Conservation (phyloP, 2,329 filamentous ascomycete species). For the Ascochyta viciae-villosae region DNA sequence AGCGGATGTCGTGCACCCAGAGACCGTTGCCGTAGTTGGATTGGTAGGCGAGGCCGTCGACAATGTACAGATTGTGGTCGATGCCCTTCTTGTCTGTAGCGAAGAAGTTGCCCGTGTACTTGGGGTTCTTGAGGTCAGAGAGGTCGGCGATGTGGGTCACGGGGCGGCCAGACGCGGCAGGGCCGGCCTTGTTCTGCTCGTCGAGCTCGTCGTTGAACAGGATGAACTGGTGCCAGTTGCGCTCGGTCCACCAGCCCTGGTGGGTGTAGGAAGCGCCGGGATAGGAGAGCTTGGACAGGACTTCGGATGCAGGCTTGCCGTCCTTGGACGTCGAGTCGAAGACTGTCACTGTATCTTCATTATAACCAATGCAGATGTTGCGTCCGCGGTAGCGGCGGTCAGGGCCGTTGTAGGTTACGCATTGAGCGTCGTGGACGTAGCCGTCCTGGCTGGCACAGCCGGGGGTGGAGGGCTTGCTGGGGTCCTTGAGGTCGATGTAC, state of each 20-base stretch:
- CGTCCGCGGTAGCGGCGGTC: slow-evolving; percentile 56
- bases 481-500: slow-evolving; percentile 64
- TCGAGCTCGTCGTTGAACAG: slow-evolving; percentile 46
- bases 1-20: slow-evolving; percentile 50
- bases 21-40: slow-evolving; percentile 52
- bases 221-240: slow-evolving; percentile 44
- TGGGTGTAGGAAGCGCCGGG: slow-evolving; percentile 64
- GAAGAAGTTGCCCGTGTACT: slow-evolving; percentile 52
- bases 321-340: slow-evolving; percentile 62
- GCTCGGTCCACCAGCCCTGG: slow-evolving; percentile 62
- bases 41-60: slow-evolving; percentile 51
- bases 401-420: slow-evolving; percentile 62
- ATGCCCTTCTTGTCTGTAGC: slow-evolving; percentile 48
- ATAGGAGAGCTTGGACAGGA: slow-evolving; percentile 62
- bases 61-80: slow-evolving; percentile 56
- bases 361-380: slow-evolving; percentile 65
- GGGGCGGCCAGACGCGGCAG: slow-evolving; percentile 41
- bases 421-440: slow-evolving; percentile 69
- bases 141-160: slow-evolving; percentile 47
- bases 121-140: slow-evolving; percentile 41
- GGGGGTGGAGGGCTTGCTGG: slow-evolving; percentile 59
- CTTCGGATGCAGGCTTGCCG: slow-evolving; percentile 62
- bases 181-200: slow-evolving; percentile 37
- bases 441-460: slow-evolving; percentile 62
- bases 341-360: slow-evolving; percentile 60